Conservation (phyloP, 352 stramenopile genomes). For the Phytophthora fragariaefolia region DNA sequence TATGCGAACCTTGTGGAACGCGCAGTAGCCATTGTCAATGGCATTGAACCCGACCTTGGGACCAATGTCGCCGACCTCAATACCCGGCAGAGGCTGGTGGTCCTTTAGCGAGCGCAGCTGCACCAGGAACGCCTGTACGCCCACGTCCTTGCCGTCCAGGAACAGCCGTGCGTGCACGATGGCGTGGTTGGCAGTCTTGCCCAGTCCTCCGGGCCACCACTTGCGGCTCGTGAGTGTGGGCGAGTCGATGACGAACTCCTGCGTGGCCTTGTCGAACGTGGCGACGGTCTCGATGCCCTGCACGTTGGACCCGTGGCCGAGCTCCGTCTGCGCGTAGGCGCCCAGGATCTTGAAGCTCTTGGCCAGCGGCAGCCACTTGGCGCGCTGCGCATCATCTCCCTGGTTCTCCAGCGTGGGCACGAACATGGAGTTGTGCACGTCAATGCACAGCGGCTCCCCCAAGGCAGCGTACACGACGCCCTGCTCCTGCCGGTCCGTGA, state of each 20-base stretch:
- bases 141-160: slow-evolving; percentile 35
- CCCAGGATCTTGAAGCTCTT: slow-evolving; percentile 32
- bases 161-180: slow-evolving; percentile 38
- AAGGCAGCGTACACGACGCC: slow-evolving; percentile 14
- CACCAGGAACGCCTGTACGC: slow-evolving; percentile 34
- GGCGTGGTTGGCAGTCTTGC: slow-evolving; percentile 42
- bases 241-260: slow-evolving; percentile 95
- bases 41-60: slow-evolving; percentile 31
- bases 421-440: slow-evolving; percentile 32
- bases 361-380: slow-evolving; percentile 22
- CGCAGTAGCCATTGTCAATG: slow-evolving; percentile 30
- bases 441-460: slow-evolving; percentile 12
- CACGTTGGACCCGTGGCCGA: slow-evolving; percentile 44
- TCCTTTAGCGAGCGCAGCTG: slow-evolving; percentile 27
- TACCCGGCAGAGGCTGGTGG: slow-evolving; percentile 20
- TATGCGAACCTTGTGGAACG: slow-evolving; percentile 27
- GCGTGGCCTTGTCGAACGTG: slow-evolving; percentile 72
- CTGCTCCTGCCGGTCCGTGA: slow-evolving; percentile 11
- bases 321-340: slow-evolving; percentile 40
- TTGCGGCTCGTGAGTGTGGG: slow-evolving; percentile 95
- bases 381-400: slow-evolving; percentile 19
- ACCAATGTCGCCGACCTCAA: slow-evolving; percentile 28
- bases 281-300: slow-evolving; percentile 41
- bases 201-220: slow-evolving; percentile 91
- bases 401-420: slow-evolving; percentile 33